phyloP scores from a whole-genome alignment of 768 basidiomycete species.

The Agrocybe praecox region DNA sequence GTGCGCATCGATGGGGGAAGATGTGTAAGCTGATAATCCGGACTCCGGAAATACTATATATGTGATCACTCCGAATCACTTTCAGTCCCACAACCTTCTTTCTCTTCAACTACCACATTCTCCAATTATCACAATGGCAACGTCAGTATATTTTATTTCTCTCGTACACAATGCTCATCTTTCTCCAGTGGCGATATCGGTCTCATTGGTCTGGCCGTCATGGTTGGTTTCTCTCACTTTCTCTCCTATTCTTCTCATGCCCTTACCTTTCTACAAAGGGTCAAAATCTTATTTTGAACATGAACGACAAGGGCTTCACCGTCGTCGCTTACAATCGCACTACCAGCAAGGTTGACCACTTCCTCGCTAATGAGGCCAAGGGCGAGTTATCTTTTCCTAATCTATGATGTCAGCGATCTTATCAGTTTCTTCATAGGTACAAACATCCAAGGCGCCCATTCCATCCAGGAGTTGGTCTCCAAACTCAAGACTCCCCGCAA shows the following conservation, averaged over 20 bases:
- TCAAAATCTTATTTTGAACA: constrained; percentile 97
- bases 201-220: constrained; percentile 98
- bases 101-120: constrained; percentile 29
- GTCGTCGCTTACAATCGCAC: constrained; percentile 99
- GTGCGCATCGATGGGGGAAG: constrained; percentile 17
- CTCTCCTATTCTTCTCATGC: constrained; percentile 13
- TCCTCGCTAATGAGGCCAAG: constrained; percentile 97
- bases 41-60: constrained; percentile 26
- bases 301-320: constrained; percentile 99
- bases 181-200: constrained; percentile 88
- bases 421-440: constrained; percentile 61
- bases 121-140: constrained; percentile 48
- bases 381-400: constrained; percentile 50
- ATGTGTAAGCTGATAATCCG: constrained; percentile 28
- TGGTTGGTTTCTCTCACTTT: constrained; percentile 60
- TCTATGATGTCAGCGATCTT: constrained; percentile 18
- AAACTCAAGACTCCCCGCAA: constrained; percentile 97
- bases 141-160: constrained; percentile 22
- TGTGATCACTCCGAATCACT: constrained; percentile 19
- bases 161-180: constrained; percentile 15
- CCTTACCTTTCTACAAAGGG: constrained; percentile 51
- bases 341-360: constrained; percentile 91
- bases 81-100: constrained; percentile 30
- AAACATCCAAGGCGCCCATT: constrained; percentile 93
- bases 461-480: constrained; percentile 84